Base-by-base conservation (phyloP, 306 rosid species). In the Mucuna pruriens region DNA sequence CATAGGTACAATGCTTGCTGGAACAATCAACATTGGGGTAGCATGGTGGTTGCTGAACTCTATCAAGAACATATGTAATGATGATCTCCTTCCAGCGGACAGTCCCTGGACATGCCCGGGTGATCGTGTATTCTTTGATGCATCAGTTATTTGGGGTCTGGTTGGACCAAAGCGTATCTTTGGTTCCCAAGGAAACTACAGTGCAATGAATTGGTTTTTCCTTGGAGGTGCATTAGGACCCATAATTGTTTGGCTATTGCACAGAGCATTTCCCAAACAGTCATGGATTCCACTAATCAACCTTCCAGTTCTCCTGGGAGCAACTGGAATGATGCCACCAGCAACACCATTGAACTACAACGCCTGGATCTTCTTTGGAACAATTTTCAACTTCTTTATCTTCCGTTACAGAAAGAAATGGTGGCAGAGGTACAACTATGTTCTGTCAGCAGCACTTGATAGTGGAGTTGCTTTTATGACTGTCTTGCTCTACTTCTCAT, bases 381-480 rank as follows among this genome's bases (percentile, higher is more conserved):
- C 94, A 0, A 61, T 92, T 9, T 92, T 92, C 89, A 92, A 88
- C 83, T 92, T 88, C 83, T 92, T 89, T 54, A 48, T 92, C 68
- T 90, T 90, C 87, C 92, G 92, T 9, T 92, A 92, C 88, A 70
- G 89, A 76, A 89, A 92, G 87, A 64, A 69, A 5, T 92, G 97
- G 95, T 92, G 97, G 95, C 97, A 90, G 90, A 92, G 90, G 78
- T 92, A 92, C 87, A 92, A 92, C 81, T 89, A 92, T 79, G 80
- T 90, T 81, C 88, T 92, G 13, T 92, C 97, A 33, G 95, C 94
- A 8, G 95, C 95, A 81, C 74, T 92, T 58, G 97, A 92, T 81
- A 92, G 92, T 4, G 97, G 97, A 6, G 90, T 92, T 78, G 95
- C 97, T 76, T 92, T 92, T 78, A 92, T 92, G 97, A 91, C 84